Base-by-base conservation (phyloP, 805 yeast species). In the Jamesozyma rosinii region DNA sequence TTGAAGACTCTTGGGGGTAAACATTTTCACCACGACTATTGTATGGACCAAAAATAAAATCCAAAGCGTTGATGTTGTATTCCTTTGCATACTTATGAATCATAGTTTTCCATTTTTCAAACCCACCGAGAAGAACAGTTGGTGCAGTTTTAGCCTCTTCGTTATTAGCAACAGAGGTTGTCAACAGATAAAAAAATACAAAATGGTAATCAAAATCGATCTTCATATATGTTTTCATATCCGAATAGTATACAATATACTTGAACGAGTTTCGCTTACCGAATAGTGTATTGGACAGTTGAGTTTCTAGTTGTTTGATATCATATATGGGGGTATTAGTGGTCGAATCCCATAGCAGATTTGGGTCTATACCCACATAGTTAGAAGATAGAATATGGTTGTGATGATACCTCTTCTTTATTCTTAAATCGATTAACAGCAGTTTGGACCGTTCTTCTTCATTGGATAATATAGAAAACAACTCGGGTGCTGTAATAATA, bases 391-490 rank as follows among this genome's bases (percentile, higher is more conserved):
- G 64, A 14, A 71, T 66, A 43, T 62, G 69, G 27, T 64, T 63
- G 1, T 55, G 45, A 4, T 57, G 46, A 41, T 56, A 68, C 6
- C 61, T 55, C 20, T 57, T 54, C 11, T 55, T 49, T 9, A 67
- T 52, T 38, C 76, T 58, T 15, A 72, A 46, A 51, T 72, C 76
- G 37, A 72, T 57, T 5, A 72, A 42, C 19, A 72, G 45, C 19
- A 59, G 18, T 19, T 50, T 49, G 2, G 48, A 35, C 1, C 76
- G 74, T 32, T 71, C 73, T 44, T 76, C 68, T 26, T 71, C 72
- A 44, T 65, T 67, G 41, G 64, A 67, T 40, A 77, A 59, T 15
- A 69, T 67, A 3, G 72, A 63, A 43, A 76, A 58, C 3, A 76
- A 54, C 61, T 66, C 61, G 22, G 61, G 65, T 9, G 72, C 55